Evolutionary conservation across 805 yeast genomes (phyloP), one percentile per base, ranked within the genome.

Genomic region (Candida ortonii): DNA sequence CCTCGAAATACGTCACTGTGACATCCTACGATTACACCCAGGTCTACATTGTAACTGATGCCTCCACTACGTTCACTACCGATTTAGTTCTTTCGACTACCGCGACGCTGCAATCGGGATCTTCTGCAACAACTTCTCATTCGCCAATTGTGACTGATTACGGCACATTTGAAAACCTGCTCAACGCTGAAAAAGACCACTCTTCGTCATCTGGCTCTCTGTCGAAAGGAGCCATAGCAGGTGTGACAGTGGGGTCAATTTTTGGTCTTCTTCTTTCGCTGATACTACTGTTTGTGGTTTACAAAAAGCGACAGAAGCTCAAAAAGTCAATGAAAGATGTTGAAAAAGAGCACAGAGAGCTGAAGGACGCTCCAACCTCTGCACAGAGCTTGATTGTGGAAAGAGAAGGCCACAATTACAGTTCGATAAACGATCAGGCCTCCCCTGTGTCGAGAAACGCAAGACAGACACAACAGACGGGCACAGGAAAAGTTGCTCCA

Each of bases 101-200:
- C 12, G 37, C 44, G 3, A 45, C 49, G 6, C 24, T 43, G 14
- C 33, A 26, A 7, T 33, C 42, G 7, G 44, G 40, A 26, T 33
- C 49, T 10, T 15, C 39, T 3, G 28, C 46, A 9, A 33, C 47
- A 11, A 23, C 49, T 6, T 41, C 49, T 4, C 43, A 49, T 9
- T 32, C 50, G 6, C 47, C 57, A 0, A 54, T 57, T 3, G 52
- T 57, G 3, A 60, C 63, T 2, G 63, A 60, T 41, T 22, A 37
- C 13, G 39, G 36, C 8, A 43, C 49, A 11, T 50, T 43, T 26
- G 28, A 33, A 13, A 48, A 33, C 28, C 25, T 38, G 13, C 12
- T 34, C 23, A 26, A 21, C 22, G 14, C 26, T 11, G n/a, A 25
- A 11, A 28, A 15, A 8, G 28, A 33, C 2, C 9, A 27, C 8